Evolutionary conservation across 345 rosid species (phyloP).

Genomic region (Lepidium didymum): DNA sequence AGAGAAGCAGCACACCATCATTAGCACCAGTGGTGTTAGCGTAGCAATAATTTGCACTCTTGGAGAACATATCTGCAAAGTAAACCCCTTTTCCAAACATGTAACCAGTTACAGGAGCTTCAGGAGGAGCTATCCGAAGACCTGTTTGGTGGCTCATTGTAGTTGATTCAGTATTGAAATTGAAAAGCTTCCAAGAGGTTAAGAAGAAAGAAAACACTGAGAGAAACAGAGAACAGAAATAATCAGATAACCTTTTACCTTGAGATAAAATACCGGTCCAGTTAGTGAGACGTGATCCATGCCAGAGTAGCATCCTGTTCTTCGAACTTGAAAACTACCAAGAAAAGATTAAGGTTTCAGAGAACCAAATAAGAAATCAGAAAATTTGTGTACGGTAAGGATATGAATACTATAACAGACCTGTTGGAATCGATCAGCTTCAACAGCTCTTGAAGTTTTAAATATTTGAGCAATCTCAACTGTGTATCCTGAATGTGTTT

Average conservation of each 20-base stretch:
- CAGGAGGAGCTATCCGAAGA: constrained; percentile 92
- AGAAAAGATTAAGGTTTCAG: constrained; percentile 2
- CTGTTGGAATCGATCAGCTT: constrained; percentile 53
- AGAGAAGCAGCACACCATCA: constrained; percentile 74
- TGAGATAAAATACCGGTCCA: constrained; percentile 97
- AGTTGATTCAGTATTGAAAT: not conserved
- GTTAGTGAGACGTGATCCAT: constrained; percentile 90
- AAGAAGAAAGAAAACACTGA: not conserved
- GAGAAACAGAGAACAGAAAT: not conserved
- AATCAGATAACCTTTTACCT: constrained; percentile 38
- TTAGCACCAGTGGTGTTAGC: constrained; percentile 32
- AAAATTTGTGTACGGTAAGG: not conserved
- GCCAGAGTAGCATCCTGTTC: constrained; percentile 91
- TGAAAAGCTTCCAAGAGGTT: not conserved
- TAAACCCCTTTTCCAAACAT: constrained; percentile 97
- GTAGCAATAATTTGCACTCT: constrained; percentile 89
- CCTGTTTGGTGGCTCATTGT: constrained; percentile 40
- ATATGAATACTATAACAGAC: constrained; percentile 27
- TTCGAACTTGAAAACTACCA: constrained; percentile 49
- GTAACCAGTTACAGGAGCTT: constrained; percentile 86
- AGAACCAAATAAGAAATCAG: not conserved
- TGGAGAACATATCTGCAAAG: constrained; percentile 96
- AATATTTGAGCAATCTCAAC: constrained; percentile 69
- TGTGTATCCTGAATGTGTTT: constrained; percentile 66
- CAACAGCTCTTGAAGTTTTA: constrained; percentile 53